Evolutionary conservation across 352 stramenopile genomes (phyloP), one percentile per base, ranked within the genome.

Genomic region (Globisporangium megalacanthum): DNA sequence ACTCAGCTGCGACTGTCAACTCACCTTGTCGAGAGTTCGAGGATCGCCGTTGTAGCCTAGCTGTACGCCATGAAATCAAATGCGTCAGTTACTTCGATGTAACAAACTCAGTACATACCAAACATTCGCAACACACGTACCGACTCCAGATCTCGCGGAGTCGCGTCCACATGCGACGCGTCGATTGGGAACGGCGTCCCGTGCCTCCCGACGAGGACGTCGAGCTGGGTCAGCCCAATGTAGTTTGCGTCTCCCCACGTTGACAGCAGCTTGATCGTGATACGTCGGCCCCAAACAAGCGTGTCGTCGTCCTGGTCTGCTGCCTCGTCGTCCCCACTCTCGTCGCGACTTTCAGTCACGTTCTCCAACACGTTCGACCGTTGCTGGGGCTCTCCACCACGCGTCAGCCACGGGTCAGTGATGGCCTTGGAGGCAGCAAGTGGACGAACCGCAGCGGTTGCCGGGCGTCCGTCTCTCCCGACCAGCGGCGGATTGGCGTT

Each of bases 201-300:
- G 7, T 70, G 60, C 13, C 64, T 70, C 0, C 80, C 78, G 3
- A 88, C 68, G 1, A 90, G 63, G 0, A 94, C 79, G 31, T 85
- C 70, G 4, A 96, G 42, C 56, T 93, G 74, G 1, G 82, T 94
- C 20, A 95, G 61, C 0, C 87, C 87, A n/a, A 96, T 76, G 57
- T 96, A 96, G 58, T 92, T 85, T 4, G 50, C 52, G 55, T 95
- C 87, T 1, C 86, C 87, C 82, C 86, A 95, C 2, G 87, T 90
- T 42, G 52, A 77, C 10, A 79, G 56, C 20, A 94, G 49, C 9
- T 75, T 65, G 31, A 96, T 61, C 15, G 65, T 70, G 9, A 95
- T 59, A 5, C 63, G 54, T 7, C 82, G 76, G 5, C 82, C 86
- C 37, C 69, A 65, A 55, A 19, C 42, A 41, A 41, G 56, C 45